These are phyloP conservation scores for Mytilinidion resinicola DNA, from an alignment of 495 filamentous ascomycete genomes.

Conservation along the genomic window DNA sequence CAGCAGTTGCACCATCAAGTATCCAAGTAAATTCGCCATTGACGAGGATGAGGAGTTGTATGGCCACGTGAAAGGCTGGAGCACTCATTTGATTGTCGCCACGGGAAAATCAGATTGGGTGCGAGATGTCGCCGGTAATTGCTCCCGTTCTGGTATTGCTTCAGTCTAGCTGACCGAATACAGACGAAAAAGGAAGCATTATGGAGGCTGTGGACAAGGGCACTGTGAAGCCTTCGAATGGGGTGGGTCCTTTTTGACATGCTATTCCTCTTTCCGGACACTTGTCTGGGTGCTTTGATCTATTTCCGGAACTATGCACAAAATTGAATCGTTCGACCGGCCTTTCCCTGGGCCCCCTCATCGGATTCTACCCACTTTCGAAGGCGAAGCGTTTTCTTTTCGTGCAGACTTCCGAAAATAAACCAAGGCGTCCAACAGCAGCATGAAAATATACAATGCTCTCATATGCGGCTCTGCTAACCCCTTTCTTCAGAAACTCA, in stretches of 20 bases:
- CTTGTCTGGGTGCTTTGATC: too few relatives aligned
- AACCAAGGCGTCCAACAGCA: too few relatives aligned
- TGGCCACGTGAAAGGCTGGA: conserved; percentile 82
- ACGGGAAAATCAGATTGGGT: conserved; percentile 96
- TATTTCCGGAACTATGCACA: too few relatives aligned
- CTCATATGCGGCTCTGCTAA: not conserved
- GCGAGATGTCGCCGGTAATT: conserved; percentile 57
- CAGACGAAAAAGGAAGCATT: conserved; percentile 82
- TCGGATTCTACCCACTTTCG: too few relatives aligned
- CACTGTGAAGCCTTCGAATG: conserved; percentile 60
- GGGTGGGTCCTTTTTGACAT: conserved; percentile 47
- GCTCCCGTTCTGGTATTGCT: not conserved
- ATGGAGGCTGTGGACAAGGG: conserved; percentile 82
- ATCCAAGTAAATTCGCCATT: conserved; percentile 68
- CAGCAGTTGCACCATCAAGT: conserved; percentile 68
- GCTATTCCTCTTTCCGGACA: not conserved
- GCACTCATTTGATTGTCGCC: conserved; percentile 82
- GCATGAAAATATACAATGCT: not conserved
- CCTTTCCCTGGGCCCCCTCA: too few relatives aligned
- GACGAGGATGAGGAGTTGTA: conserved; percentile 76
- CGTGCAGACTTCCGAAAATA: too few relatives aligned
- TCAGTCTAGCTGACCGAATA: not conserved
- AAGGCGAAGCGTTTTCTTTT: too few relatives aligned
- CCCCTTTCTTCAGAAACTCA: conserved; percentile 56
- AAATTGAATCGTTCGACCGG: too few relatives aligned